These are phyloP conservation scores for Hortiboletus rubellus DNA, from an alignment of 1,284 basidiomycete genomes.

Conservation along the genomic window DNA sequence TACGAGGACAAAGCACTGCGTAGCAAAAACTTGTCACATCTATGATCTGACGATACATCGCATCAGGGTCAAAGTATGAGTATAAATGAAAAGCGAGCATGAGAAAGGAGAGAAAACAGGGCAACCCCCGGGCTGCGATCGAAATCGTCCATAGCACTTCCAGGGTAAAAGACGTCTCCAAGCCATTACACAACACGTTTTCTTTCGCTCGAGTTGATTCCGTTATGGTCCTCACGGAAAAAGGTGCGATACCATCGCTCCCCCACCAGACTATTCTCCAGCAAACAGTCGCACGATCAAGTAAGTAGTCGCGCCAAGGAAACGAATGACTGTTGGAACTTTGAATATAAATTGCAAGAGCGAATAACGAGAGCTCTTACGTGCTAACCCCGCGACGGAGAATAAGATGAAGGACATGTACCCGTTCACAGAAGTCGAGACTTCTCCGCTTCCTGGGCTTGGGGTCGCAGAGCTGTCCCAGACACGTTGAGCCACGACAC, in stretches of 20 bases:
- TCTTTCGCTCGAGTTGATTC: neutral
- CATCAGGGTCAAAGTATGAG: no score
- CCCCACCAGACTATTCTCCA: constrained; percentile 58
- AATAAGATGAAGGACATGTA: constrained; percentile 83
- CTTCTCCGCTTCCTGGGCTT: constrained; percentile 33
- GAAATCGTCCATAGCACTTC: constrained; percentile 6
- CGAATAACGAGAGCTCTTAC: constrained; percentile 48
- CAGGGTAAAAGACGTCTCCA: neutral
- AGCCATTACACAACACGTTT: neutral
- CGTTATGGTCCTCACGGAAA: no score
- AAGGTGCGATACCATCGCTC: neutral
- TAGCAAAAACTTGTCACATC: no score
- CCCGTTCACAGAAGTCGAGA: constrained; percentile 58
- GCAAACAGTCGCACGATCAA: constrained; percentile 81
- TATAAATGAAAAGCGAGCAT: neutral
- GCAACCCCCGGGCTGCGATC: neutral
- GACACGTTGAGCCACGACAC: constrained; percentile 3
- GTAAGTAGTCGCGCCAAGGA: constrained; percentile 76
- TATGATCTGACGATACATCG: no score
- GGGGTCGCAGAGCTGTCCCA: constrained; percentile 48
- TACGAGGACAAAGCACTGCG: no score
- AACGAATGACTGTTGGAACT: constrained; percentile 64
- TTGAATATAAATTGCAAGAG: neutral
- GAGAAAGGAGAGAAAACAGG: neutral
- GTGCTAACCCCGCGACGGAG: constrained; percentile 84